phyloP scores from a whole-genome alignment of 768 basidiomycete genomes.

The Mycena vitilis region DNA sequence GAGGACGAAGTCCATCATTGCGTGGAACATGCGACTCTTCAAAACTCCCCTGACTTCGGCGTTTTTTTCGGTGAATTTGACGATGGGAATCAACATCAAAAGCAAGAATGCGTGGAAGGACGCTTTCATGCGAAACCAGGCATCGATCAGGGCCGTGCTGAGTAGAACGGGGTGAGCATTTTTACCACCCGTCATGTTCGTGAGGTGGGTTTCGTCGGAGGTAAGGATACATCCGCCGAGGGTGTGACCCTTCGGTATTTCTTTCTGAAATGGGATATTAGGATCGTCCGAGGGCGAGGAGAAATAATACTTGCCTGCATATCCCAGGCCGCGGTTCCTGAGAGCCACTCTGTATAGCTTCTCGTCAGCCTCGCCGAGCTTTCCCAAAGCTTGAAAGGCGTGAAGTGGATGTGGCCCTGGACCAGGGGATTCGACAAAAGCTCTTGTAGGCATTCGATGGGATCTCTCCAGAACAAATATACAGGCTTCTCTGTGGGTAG shows the following conservation, averaged over 20 bases:
- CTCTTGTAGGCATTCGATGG: background rate
- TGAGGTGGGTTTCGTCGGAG: slow-evolving; percentile 39
- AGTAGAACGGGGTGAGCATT: slow-evolving; percentile 33
- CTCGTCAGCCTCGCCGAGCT: slow-evolving; percentile 24
- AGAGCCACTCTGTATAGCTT: slow-evolving; percentile 41
- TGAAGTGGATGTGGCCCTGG: slow-evolving; percentile 2
- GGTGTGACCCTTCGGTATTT: slow-evolving; percentile 32
- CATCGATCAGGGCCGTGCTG: slow-evolving; percentile 31
- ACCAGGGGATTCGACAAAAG: slow-evolving; percentile 8
- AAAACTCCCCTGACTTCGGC: slow-evolving; percentile 25
- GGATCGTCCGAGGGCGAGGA: background rate
- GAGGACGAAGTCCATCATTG: slow-evolving; percentile 33
- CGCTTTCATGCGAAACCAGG: slow-evolving; percentile 29
- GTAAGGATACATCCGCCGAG: slow-evolving; percentile 36
- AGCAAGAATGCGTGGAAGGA: slow-evolving; percentile 36
- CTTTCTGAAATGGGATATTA: slow-evolving; percentile 15
- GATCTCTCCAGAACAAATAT: slow-evolving; percentile 4
- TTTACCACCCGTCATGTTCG: slow-evolving; percentile 32
- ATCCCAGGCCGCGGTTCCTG: slow-evolving; percentile 38
- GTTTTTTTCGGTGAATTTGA: slow-evolving; percentile 35
- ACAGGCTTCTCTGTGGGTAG: background rate
- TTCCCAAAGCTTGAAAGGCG: slow-evolving; percentile 32
- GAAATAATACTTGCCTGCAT: slow-evolving; percentile 33
- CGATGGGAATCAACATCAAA: slow-evolving; percentile 36
- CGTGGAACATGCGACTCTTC: slow-evolving; percentile 33